phyloP scores from a whole-genome alignment of 495 filamentous ascomycete species.

The Tuber melanosporum region DNA sequence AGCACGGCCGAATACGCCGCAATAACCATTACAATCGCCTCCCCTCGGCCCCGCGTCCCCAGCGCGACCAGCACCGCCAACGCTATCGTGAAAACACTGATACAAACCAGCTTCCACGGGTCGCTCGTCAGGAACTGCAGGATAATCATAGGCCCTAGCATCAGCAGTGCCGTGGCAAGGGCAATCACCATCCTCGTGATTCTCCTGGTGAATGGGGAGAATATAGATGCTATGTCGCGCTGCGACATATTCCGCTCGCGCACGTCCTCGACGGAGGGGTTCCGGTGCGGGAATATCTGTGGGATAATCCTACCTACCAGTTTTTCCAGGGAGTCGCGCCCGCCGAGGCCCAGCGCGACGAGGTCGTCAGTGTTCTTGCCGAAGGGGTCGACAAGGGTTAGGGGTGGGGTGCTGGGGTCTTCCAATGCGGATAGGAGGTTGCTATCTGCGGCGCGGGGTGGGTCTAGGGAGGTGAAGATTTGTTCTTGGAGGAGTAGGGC shows the following conservation, averaged over 20 bases:
- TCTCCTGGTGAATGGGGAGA: constrained; percentile 34
- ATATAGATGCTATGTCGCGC: constrained; percentile 33
- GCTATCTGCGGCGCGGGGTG: constrained; percentile 26
- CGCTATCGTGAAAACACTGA: constrained; percentile 31
- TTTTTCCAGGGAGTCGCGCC: constrained; percentile 38
- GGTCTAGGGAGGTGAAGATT: constrained; percentile 37
- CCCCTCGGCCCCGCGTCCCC: constrained; percentile 33
- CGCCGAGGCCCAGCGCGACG: constrained; percentile 29
- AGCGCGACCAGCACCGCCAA: constrained; percentile 29
- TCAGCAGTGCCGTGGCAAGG: constrained; percentile 30
- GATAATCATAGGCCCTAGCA: constrained; percentile 37
- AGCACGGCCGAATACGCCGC: constrained; percentile 38
- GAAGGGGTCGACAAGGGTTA: constrained; percentile 20
- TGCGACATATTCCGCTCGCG: constrained; percentile 28
- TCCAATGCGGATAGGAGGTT: constrained; percentile 30
- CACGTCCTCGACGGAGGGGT: constrained; percentile 32
- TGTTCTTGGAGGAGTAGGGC: constrained; percentile 39
- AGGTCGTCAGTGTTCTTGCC: constrained; percentile 32
- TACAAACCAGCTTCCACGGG: constrained; percentile 34
- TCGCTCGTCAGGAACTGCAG: constrained; percentile 29
- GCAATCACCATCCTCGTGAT: constrained; percentile 36
- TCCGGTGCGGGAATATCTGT: constrained; percentile 31
- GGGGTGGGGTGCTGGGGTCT: constrained; percentile 24
- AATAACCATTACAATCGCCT: constrained; percentile 39
- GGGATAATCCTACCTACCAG: constrained; percentile 31